Conservation (phyloP, 116 monocot species). For the Zostera marina region DNA sequence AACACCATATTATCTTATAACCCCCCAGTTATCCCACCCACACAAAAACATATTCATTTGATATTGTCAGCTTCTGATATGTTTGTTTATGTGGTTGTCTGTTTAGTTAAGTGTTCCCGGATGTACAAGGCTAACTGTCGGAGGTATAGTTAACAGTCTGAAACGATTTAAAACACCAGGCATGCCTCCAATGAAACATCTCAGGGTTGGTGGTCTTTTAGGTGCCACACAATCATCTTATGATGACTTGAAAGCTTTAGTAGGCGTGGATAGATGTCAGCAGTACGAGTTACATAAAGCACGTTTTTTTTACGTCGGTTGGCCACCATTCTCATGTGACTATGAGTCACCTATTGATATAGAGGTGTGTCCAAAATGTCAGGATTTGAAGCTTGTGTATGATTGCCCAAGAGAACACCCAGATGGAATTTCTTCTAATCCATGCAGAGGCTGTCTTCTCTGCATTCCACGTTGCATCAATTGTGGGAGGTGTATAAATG, state of each 20-base stretch:
- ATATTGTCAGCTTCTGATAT: not conserved
- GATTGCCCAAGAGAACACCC: slow-evolving; percentile 50
- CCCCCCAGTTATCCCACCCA: too few species aligned
- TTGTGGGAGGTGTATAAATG: slow-evolving; percentile 52
- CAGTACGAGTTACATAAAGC: slow-evolving; percentile 10
- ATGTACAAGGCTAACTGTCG: slow-evolving; percentile 34
- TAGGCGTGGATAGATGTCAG: slow-evolving; percentile 14
- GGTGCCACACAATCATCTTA: slow-evolving; percentile 22
- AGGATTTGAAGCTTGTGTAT: slow-evolving; percentile 31
- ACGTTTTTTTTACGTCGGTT: slow-evolving; percentile 23
- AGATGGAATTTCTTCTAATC: slow-evolving; percentile 9
- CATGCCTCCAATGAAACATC: slow-evolving; percentile 16
- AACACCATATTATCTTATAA: too few species aligned
- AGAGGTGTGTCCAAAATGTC: slow-evolving; percentile 40
- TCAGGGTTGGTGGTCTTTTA: slow-evolving; percentile 37
- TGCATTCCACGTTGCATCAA: slow-evolving; percentile 41
- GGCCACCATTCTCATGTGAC: slow-evolving; percentile 16
- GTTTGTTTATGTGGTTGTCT: not conserved
- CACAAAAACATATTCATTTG: not conserved
- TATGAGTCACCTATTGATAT: slow-evolving; percentile 39
- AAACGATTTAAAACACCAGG: slow-evolving; percentile 22
- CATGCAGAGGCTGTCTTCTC: slow-evolving; percentile 37
- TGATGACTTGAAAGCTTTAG: slow-evolving; percentile 24
- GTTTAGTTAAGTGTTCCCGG: slow-evolving; percentile 44
- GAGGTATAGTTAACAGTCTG: slow-evolving; percentile 29